Conservation (phyloP, 306 rosid species). For the Quercus rubra region DNA sequence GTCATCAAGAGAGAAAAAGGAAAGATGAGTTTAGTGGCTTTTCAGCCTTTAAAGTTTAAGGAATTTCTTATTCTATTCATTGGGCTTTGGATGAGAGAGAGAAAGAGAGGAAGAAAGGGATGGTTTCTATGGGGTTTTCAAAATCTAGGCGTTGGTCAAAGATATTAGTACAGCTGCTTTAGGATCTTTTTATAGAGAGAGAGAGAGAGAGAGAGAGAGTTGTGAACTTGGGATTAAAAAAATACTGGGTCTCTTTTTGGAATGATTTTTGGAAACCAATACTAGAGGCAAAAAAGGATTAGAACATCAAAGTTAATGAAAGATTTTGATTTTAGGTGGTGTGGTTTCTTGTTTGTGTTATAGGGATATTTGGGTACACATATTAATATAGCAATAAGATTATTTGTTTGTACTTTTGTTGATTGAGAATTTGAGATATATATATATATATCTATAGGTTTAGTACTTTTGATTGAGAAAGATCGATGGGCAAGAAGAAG, state of each 20-base stretch:
- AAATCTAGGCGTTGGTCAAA: slow-evolving; percentile 45
- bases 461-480: neutral
- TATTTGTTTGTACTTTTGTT: neutral
- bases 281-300: neutral
- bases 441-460: neutral
- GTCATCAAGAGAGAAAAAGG: slow-evolving; percentile 1
- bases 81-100: slow-evolving; percentile 17
- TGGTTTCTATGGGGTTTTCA: slow-evolving; percentile 32
- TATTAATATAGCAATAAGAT: neutral
- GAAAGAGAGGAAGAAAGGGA: slow-evolving; percentile 3
- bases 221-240: neutral
- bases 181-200: slow-evolving; percentile 1
- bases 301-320: neutral
- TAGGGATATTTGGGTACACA: too few species aligned
- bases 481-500: slow-evolving; percentile 72
- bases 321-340: slow-evolving; percentile 10
- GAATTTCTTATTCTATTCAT: slow-evolving; percentile 13
- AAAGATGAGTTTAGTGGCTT: slow-evolving; percentile 17
- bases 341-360: neutral
- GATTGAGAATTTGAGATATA: neutral
- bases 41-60: slow-evolving; percentile 15
- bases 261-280: slow-evolving; percentile 5
- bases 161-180: slow-evolving; percentile 33
- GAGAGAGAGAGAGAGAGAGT: neutral
- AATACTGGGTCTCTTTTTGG: slow-evolving; percentile 11